Percentiles rank a stretch among this genome's conserved stretches.
Conservation (phyloP, 305 asterid genomes). For the Fraxinus sp. region DNA sequence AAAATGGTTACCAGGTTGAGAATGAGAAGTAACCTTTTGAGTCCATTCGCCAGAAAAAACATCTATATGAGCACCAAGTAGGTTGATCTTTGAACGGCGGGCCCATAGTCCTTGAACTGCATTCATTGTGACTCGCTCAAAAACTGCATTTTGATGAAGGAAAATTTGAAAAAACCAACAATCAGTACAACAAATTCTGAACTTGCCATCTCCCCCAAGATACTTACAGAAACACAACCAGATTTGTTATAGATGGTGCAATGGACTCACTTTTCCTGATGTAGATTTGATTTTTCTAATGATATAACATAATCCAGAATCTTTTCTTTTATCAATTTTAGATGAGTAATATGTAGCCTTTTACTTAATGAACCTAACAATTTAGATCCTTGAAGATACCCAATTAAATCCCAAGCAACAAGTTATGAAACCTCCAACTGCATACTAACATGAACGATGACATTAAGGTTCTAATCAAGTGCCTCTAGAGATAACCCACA, state of each 20-base stretch:
- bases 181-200: background rate
- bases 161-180: slow-evolving; percentile 26
- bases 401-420: background rate
- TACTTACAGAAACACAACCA: background rate
- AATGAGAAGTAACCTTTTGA: slow-evolving; percentile 62
- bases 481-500: background rate
- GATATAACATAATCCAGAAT: background rate
- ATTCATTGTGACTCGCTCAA: slow-evolving; percentile 90
- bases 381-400: background rate
- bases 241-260: background rate
- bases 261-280: background rate
- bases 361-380: background rate
- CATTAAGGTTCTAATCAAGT: background rate
- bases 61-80: slow-evolving; percentile 98
- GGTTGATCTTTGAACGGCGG: slow-evolving; percentile 90
- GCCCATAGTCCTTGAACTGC: slow-evolving; percentile 98
- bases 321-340: background rate
- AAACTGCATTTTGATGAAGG: slow-evolving; percentile 55
- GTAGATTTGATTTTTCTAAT: background rate
- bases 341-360: background rate
- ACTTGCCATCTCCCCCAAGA: background rate
- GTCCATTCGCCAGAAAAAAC: slow-evolving; percentile 99
- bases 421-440: background rate
- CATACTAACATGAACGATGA: background rate
- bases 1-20: slow-evolving; percentile 24